Conservation (phyloP, 2,329 filamentous ascomycete genomes). For the Colletotrichum theobromicola region DNA sequence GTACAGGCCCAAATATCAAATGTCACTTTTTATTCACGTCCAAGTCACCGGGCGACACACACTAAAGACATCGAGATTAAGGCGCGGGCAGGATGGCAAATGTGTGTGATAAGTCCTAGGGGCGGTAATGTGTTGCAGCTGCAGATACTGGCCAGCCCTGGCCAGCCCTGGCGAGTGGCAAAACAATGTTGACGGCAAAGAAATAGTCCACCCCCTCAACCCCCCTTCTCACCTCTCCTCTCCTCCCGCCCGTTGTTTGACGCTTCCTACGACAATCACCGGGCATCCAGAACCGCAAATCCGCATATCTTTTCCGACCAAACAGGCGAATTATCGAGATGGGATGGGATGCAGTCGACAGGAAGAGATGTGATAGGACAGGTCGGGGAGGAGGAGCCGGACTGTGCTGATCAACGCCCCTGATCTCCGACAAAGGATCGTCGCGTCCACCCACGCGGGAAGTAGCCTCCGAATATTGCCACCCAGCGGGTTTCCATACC, state of each 20-base stretch:
- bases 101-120: neutral
- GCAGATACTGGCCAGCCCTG: neutral
- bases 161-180: neutral
- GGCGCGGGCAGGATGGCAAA: neutral
- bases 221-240: no score
- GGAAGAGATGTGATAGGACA: neutral
- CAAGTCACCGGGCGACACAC: neutral
- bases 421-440: neutral
- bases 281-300: neutral
- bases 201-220: neutral
- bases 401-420: neutral
- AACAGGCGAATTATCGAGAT: neutral
- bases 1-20: neutral
- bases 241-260: neutral
- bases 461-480: neutral
- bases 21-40: neutral
- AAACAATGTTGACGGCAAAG: neutral
- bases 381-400: neutral
- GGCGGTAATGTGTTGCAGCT: neutral
- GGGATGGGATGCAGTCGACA: neutral
- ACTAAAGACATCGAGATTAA: neutral
- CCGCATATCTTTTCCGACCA: neutral
- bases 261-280: neutral
- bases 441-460: neutral
- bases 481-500: neutral